A percentile compares a stretch with the other conserved stretches of the same genome.
Conservation (phyloP, 2,329 filamentous ascomycete species). For the Colletotrichum sp. region DNA sequence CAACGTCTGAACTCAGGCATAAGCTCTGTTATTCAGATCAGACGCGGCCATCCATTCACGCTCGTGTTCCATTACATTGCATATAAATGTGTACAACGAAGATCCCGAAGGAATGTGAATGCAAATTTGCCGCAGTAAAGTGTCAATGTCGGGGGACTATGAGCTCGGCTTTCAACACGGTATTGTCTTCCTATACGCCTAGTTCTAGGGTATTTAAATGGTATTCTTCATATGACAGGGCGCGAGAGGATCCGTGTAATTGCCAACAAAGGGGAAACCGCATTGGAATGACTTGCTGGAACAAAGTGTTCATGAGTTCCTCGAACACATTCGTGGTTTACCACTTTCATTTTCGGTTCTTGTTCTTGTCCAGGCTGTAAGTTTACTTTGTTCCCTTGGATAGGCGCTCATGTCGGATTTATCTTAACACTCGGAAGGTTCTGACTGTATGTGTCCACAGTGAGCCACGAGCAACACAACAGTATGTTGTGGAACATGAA, state of each 20-base stretch:
- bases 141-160: background rate
- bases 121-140: background rate
- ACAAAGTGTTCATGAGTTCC: background rate
- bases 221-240: background rate
- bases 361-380: background rate
- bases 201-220: background rate
- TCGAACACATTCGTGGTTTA: background rate
- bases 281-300: background rate
- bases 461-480: too few relatives aligned
- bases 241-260: background rate
- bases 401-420: too few relatives aligned
- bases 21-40: fast-evolving
- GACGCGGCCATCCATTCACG: fast-evolving
- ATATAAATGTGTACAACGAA: background rate
- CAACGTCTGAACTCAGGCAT: background rate
- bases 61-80: too few relatives aligned
- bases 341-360: background rate
- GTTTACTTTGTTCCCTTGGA: too few relatives aligned
- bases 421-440: too few relatives aligned
- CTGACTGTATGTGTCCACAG: too few relatives aligned
- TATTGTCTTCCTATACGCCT: background rate
- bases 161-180: background rate
- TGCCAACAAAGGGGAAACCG: background rate
- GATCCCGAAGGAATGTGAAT: background rate
- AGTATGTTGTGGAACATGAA: too few relatives aligned